Evolutionary conservation across 495 filamentous ascomycete species (phyloP).

Genomic region (Aspergillus diversus): DNA sequence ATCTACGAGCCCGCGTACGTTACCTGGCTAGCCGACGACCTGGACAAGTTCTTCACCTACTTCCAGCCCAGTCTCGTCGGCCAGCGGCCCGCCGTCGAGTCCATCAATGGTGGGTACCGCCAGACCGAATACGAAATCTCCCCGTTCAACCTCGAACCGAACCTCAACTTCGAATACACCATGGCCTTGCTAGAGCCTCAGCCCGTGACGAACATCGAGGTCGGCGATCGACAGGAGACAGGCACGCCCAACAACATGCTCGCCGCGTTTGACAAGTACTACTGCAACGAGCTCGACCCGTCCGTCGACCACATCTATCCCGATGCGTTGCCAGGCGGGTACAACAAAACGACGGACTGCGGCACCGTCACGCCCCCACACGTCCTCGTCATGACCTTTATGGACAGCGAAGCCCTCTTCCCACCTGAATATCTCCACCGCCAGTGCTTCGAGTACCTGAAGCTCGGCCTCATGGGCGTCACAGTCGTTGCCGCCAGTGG

Average conservation of each 20-base stretch:
- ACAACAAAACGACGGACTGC: no score
- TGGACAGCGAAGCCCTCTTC: slow-evolving; percentile 66
- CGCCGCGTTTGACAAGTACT: not conserved
- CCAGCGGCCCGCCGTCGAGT: slow-evolving; percentile 52
- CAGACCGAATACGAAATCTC: slow-evolving; percentile 48
- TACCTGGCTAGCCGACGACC: not conserved
- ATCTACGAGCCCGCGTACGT: slow-evolving; percentile 32
- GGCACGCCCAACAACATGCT: not conserved
- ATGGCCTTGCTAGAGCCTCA: slow-evolving; percentile 58
- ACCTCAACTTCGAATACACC: slow-evolving; percentile 70
- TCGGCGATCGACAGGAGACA: not conserved
- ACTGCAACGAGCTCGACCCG: slow-evolving; percentile 14
- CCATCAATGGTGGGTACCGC: slow-evolving; percentile 55
- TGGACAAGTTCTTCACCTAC: slow-evolving; percentile 56
- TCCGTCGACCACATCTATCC: slow-evolving; percentile 52
- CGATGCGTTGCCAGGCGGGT: no score
- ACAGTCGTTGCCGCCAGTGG: slow-evolving; percentile 66
- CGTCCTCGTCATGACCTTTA: slow-evolving; percentile 71
- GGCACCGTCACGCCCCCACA: slow-evolving; percentile 59
- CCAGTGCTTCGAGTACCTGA: slow-evolving; percentile 68
- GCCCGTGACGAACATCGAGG: slow-evolving; percentile 60
- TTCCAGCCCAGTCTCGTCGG: slow-evolving; percentile 45
- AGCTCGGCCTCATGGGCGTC: slow-evolving; percentile 71
- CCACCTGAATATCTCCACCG: slow-evolving; percentile 63
- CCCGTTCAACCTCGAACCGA: slow-evolving; percentile 58